Evolutionary conservation across 164 flowering plant species (phyloP).

Genomic region (Magnolia sinica): DNA sequence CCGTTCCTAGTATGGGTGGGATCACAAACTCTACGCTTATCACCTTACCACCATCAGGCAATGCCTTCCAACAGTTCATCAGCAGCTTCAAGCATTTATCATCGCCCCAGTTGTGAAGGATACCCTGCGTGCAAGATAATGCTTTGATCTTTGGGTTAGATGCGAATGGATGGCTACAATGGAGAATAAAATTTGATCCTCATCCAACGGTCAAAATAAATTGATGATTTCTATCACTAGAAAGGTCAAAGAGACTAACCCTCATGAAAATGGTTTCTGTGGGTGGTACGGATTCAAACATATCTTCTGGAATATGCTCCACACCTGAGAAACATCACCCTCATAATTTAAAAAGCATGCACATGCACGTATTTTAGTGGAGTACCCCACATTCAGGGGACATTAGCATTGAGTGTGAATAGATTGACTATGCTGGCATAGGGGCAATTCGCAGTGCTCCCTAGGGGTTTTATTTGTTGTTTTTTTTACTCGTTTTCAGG

Average conservation of each 20-base stretch:
- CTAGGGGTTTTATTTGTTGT: no score
- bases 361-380: no score
- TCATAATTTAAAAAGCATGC: neutral
- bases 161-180: no score
- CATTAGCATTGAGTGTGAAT: no score
- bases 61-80: slow-evolving; percentile 29
- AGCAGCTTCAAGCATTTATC: slow-evolving; percentile 29
- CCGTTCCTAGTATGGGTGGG: slow-evolving; percentile 22
- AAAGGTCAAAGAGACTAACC: slow-evolving; percentile 32
- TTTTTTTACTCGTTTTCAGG: no score
- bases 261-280: slow-evolving; percentile 91
- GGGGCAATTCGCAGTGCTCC: no score
- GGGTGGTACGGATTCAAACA: slow-evolving; percentile 77
- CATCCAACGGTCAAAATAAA: neutral
- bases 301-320: slow-evolving; percentile 80
- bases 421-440: no score
- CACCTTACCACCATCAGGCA: slow-evolving; percentile 34
- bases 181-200: neutral
- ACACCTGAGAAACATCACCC: slow-evolving; percentile 39
- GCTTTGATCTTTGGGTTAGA: no score
- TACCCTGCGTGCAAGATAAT: neutral
- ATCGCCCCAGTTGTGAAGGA: slow-evolving; percentile 34
- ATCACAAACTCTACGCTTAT: slow-evolving; percentile 28
- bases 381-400: no score
- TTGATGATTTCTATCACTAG: no score